Base-by-base conservation (phyloP, 768 basidiomycete genomes). In the Suillus subalutaceus region DNA sequence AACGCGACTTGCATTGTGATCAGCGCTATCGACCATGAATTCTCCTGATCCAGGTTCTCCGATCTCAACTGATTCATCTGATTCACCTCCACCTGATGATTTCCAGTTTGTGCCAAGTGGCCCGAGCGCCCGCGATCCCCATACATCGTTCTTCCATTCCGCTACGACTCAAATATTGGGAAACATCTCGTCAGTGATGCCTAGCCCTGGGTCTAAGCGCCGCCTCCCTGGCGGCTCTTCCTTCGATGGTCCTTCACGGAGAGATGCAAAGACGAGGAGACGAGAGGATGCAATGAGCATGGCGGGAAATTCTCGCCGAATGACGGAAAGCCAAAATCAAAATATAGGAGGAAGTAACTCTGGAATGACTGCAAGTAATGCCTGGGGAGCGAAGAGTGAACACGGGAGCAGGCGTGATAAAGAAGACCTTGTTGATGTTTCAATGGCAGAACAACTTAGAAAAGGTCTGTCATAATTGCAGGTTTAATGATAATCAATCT, bases 231-330 rank as follows among this genome's bases (percentile, higher is more conserved):
- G 77, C 46, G 80, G 85, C n/a, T 76, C 81, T 43, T 79, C 80
- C 16, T 80, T 77, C 37, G 80, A 79, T 65, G 77, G 78, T 41
- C 74, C 75, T 12, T 77, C 82, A 41, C 79, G 78, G 66, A 79
- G 86, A 53, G 86, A 87, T 69, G 74, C 82, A 0, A 87, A 87
- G 68, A 79, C 82, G 20, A 77, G 86, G 68, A 82, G 82, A 63
- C 78, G 84, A 52, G 84, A 83, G 58, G 86, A 84, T 68, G 72
- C 77, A 2, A 71, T 78, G 66, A 64, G 67, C 40, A 30, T 70
- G 26, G 57, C 68, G 20, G 64, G 62, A 63, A 69, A 70, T 62
- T 63, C 76, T 12, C 76, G 69, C 66, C 71, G 74, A 67, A 44
- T 67, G n/a, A 48, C 68, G 13, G 76, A 78, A 20, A 71, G 69